Evolutionary conservation across 2,329 filamentous ascomycete genomes (phyloP).

Genomic region (Cephalotrichum gorgonifer): DNA sequence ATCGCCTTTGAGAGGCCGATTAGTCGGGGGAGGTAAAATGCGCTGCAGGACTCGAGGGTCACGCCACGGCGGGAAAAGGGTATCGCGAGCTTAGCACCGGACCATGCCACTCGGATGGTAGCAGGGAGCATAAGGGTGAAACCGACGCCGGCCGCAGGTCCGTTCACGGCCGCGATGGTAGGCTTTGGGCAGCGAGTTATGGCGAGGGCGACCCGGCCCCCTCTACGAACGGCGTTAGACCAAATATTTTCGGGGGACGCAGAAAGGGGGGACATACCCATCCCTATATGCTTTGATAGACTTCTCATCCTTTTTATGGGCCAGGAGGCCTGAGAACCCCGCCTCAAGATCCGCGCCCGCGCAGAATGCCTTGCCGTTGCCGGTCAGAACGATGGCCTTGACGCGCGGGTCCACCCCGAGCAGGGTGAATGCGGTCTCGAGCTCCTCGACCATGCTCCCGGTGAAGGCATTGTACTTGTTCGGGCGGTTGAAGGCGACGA

Average conservation of each 20-base stretch:
- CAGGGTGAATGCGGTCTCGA: conserved; percentile 21
- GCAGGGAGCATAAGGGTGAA: conserved; percentile 67
- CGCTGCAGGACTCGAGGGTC: conserved; percentile 7
- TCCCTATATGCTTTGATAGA: conserved; percentile 1
- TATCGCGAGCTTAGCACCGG: conserved; percentile 49
- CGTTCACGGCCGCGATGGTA: conserved; percentile 67
- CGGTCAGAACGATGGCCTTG: conserved; percentile 53
- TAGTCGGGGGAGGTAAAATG: conserved; percentile 51
- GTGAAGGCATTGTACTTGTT: conserved; percentile 46
- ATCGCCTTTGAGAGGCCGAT: conserved; percentile 39
- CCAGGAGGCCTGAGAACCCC: conserved; percentile 32
- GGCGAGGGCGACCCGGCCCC: conserved; percentile 51
- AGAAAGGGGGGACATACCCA: not conserved
- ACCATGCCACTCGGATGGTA: conserved; percentile 58
- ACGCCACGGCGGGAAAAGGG: conserved; percentile 59
- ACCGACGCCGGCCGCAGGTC: conserved; percentile 63
- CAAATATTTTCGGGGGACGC: not conserved
- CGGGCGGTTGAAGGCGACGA: conserved; percentile 51
- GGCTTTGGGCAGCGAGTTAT: conserved; percentile 60
- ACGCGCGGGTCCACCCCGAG: conserved; percentile 48
- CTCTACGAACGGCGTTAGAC: not conserved
- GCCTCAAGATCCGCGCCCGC: conserved; percentile 57
- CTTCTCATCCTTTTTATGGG: conserved; percentile 15
- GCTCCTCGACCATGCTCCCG: conserved; percentile 13
- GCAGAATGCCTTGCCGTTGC: conserved; percentile 54